Evolutionary conservation across 805 yeast genomes (phyloP), one percentile per base, ranked within the genome.

Genomic region (Spathaspora sp.): DNA sequence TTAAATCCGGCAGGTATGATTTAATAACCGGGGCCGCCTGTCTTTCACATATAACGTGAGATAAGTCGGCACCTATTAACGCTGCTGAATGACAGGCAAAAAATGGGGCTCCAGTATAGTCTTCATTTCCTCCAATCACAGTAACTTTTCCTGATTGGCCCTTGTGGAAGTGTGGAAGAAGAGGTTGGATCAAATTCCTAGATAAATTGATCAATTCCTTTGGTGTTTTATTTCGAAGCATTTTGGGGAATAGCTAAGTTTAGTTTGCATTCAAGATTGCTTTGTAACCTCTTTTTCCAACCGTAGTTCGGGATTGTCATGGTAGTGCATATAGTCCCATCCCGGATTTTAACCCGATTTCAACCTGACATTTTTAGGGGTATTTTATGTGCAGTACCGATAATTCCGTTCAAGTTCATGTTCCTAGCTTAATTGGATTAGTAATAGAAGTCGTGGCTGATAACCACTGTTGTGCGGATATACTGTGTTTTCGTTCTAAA

Each of bases 91-190:
- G 86, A 5, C 96, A 87, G 35, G 96, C 80, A 66, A 94, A 94
- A 67, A 77, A 94, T 1, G 98, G 98, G 0, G 99, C 99, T 0
- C 99, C 99, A 0, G 97, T 92, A 65, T 91, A 93, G 65, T 93
- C 97, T 65, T 88, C 92, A 66, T 94, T 86, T 1, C 99, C 99
- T 19, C 99, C 99, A 55, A 93, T 80, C 0, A 93, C 89, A 10
- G 86, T 89, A 1, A 93, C 75, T 52, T 89, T 78, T 5, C 98
- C 98, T 5, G 87, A 84, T 67, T 93, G 98, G 19, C 99, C 99
- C 66, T 93, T 93, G 70, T 93, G 86, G 65, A 87, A 87, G 14
- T 64, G 60, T 5, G 88, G 82, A 2, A 78, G 69, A 32, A 92
- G 69, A 1, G 97, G 97, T 40, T 96, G 97, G 9, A 93, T 76